Evolutionary conservation across 306 rosid species (phyloP).

Genomic region (Arachis hypogaea): DNA sequence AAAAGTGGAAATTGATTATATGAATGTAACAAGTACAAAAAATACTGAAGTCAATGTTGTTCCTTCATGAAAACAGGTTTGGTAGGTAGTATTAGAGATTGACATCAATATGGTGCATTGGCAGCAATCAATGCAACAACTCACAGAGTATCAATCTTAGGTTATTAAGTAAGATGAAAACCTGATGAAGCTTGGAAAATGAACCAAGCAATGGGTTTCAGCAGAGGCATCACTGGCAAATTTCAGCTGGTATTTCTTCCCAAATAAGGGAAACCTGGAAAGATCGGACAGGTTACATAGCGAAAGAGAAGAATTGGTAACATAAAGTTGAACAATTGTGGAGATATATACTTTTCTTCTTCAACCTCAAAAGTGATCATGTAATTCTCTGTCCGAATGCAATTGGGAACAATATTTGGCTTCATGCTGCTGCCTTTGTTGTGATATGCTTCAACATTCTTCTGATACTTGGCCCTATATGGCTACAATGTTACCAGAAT

Average conservation of each 20-base stretch:
- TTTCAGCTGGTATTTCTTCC: constrained; percentile 92
- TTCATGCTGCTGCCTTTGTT: constrained; percentile 86
- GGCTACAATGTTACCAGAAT: constrained; percentile 34
- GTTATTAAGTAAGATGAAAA: constrained; percentile 41
- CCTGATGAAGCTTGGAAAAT: constrained; percentile 98
- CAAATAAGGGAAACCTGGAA: constrained; percentile 93
- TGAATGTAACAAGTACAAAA: constrained; percentile 18
- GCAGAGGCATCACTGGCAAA: constrained; percentile 74
- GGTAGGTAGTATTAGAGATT: constrained; percentile 21
- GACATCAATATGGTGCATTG: constrained; percentile 9
- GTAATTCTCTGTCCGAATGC: constrained; percentile 96
- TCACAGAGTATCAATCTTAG: constrained; percentile 24
- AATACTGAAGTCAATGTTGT: background rate
- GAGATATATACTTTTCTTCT: constrained; percentile 83
- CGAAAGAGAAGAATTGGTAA: constrained; percentile 33
- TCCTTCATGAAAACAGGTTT: constrained; percentile 24
- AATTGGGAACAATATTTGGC: constrained; percentile 95
- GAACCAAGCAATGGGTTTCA: constrained; percentile 93
- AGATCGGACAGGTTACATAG: constrained; percentile 12
- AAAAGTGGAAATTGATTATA: constrained; percentile 22
- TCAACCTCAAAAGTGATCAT: constrained; percentile 94
- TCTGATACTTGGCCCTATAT: constrained; percentile 95
- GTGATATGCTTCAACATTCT: constrained; percentile 97
- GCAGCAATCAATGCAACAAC: constrained; percentile 36
- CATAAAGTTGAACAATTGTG: constrained; percentile 22